Percentiles rank a stretch among this genome's conserved stretches.
These are phyloP conservation scores for Dioscorea cayenensis DNA, from an alignment of 116 monocot species.

Conservation along the genomic window DNA sequence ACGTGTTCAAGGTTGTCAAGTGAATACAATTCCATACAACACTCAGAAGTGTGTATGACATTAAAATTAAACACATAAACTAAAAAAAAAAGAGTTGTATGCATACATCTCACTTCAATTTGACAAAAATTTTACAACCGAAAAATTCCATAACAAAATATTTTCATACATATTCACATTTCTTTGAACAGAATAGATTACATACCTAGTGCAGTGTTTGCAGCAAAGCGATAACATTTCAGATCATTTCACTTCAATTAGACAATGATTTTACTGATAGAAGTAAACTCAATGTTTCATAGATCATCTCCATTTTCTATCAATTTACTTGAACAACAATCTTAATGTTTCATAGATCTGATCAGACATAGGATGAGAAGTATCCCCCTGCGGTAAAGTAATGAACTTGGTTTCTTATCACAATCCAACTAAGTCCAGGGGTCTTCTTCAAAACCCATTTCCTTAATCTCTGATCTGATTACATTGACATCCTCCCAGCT, in stretches of 20 bases:
- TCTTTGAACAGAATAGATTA: too few species aligned
- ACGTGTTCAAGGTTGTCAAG: neutral
- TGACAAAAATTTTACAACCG: too few species aligned
- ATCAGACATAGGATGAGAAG: neutral
- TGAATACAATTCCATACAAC: neutral
- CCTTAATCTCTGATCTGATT: constrained; percentile 21
- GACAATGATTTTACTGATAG: too few species aligned
- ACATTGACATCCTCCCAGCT: constrained; percentile 21
- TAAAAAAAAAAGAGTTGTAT: too few species aligned
- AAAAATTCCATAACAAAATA: too few species aligned
- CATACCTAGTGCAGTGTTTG: too few species aligned
- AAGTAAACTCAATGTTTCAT: too few species aligned
- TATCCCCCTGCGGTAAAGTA: constrained; percentile 23
- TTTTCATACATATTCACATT: too few species aligned
- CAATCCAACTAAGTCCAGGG: constrained; percentile 35
- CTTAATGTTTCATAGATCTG: neutral
- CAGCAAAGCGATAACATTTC: too few species aligned
- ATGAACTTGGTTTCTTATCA: constrained; percentile 13
- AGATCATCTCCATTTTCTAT: constrained; percentile 1
- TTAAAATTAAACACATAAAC: neutral
- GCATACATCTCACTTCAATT: too few species aligned
- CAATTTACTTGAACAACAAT: neutral
- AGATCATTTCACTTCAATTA: too few species aligned
- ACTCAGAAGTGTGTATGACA: neutral
- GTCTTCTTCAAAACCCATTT: constrained; percentile 24